A percentile compares a stretch with the other conserved stretches of the same genome.
phyloP scores from a whole-genome alignment of 208 protist genomes.

The Trypanosoma congolense region DNA sequence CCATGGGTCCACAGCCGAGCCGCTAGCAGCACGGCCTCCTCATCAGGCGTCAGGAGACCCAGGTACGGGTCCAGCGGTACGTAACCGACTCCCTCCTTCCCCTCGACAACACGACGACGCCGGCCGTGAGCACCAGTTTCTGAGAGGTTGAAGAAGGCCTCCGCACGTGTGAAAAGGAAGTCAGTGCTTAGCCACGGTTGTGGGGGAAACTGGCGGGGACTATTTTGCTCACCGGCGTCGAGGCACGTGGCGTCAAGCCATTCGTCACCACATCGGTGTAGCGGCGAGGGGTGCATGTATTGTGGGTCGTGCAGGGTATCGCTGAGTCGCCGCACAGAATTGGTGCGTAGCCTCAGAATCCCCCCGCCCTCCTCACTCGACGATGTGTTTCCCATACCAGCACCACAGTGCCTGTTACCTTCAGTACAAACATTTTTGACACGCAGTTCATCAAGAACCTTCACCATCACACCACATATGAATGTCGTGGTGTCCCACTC shows the following conservation, averaged over 20 bases:
- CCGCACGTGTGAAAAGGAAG: slow-evolving; percentile 45
- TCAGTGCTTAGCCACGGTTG: slow-evolving; percentile 29
- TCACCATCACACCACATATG: slow-evolving; percentile 8
- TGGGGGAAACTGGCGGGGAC: slow-evolving; percentile 1
- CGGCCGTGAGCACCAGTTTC: neutral
- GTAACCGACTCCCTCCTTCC: neutral
- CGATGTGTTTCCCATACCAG: neutral
- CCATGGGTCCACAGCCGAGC: slow-evolving; percentile 45
- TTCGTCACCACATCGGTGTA: slow-evolving; percentile 6
- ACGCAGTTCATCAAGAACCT: too few species aligned
- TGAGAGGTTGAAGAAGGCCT: slow-evolving; percentile 36
- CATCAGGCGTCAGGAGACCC: slow-evolving; percentile 26
- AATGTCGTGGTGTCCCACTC: slow-evolving; percentile 5
- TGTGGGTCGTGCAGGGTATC: slow-evolving; percentile 8
- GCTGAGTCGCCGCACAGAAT: neutral
- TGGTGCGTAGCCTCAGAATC: neutral
- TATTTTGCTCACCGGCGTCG: neutral
- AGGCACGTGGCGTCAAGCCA: neutral
- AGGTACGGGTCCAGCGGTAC: slow-evolving; percentile 35
- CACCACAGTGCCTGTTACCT: neutral
- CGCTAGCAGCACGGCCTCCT: slow-evolving; percentile 30
- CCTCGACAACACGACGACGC: slow-evolving; percentile 10
- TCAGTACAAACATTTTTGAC: too few species aligned
- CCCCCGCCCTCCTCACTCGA: neutral
- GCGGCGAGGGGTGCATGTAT: slow-evolving; percentile 15